A percentile compares a stretch with the other conserved stretches of the same genome.
Conservation (phyloP, 1,284 basidiomycete species). For the Sporisorium scitamineum region DNA sequence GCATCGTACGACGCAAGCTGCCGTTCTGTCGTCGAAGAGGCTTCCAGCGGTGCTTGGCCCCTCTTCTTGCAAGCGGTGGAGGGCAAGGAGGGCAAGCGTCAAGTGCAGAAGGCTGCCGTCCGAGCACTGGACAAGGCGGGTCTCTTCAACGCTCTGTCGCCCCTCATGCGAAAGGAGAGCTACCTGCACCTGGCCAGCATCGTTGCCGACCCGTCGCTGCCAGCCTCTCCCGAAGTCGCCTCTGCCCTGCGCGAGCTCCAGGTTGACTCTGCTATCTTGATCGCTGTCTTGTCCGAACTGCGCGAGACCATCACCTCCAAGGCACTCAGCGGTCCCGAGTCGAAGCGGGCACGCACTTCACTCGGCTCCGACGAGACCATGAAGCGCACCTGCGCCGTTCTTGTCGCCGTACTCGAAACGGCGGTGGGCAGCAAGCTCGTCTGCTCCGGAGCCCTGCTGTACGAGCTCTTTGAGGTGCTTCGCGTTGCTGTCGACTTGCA, state of each 20-base stretch:
- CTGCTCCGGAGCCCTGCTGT: slow-evolving; percentile 79
- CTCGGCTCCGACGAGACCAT: slow-evolving; percentile 45
- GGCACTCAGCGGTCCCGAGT: slow-evolving; percentile 72
- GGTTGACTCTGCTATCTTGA: slow-evolving; percentile 72
- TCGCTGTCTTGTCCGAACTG: slow-evolving; percentile 75
- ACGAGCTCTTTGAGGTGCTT: slow-evolving; percentile 80
- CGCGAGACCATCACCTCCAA: slow-evolving; percentile 72
- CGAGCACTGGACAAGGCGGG: slow-evolving; percentile 72
- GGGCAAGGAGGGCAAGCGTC: slow-evolving; percentile 21
- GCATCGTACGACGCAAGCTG: slow-evolving; percentile 73
- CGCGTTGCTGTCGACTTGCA: slow-evolving; percentile 76
- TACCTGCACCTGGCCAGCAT: slow-evolving; percentile 72
- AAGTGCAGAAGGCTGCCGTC: slow-evolving; percentile 49
- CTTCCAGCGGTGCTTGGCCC: slow-evolving; percentile 68
- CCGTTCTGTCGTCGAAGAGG: slow-evolving; percentile 73
- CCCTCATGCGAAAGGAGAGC: slow-evolving; percentile 74
- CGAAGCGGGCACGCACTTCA: slow-evolving; percentile 51
- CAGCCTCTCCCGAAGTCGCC: slow-evolving; percentile 40
- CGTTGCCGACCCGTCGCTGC: slow-evolving; percentile 45
- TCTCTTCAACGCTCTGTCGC: slow-evolving; percentile 73
- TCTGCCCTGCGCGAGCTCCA: slow-evolving; percentile 52
- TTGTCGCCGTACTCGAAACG: slow-evolving; percentile 77
- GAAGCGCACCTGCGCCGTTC: slow-evolving; percentile 48
- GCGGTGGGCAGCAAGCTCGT: slow-evolving; percentile 77
- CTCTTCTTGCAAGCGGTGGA: slow-evolving; percentile 40